Base-by-base conservation (phyloP, 805 yeast genomes). In the Yarrowia hollandica region DNA sequence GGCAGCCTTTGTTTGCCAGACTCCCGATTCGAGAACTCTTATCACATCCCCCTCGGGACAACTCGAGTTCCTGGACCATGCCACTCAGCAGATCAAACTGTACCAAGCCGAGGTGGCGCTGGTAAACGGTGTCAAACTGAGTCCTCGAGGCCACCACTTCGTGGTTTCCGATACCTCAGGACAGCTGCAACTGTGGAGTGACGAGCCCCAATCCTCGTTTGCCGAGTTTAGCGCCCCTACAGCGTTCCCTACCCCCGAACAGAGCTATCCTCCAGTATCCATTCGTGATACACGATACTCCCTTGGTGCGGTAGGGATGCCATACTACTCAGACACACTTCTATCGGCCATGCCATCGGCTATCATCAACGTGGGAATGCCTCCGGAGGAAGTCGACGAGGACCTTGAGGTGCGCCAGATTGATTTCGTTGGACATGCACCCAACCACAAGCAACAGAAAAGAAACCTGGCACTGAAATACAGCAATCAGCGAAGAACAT, bases 11-110 rank as follows among this genome's bases (percentile, higher is more conserved):
- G 94, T 86, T 1, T 79, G 87, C 50, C 77, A 92, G 62, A 97
- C 92, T 72, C 97, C 98, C 6, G 86, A 87, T 62, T 69, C 90
- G 52, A 87, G 96, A 5, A 86, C 88, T 34, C 83, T 86, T 31
- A 81, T 90, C 42, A 70, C 90, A 4, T 83, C 88, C 7, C 86
- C 89, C 0, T 86, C 97, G 19, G 98, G 98, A 15, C 92, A 90
- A 61, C 75, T 94, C 60, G 96, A 90, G 67, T 85, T 90, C 64
- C 80, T 90, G 22, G 97, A 94, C 70, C 79, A 88, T 65, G 83
- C 82, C 62, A 88, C 89, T 69, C 96, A 92, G 14, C 59, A 39
- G 22, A 38, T 41, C 18, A 55, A 75, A 54, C 71, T 88, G 10
- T 84, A 84, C 68, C 95, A 88, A 67, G 83, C 86, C 0, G 86